Percentiles rank a stretch among this genome's conserved stretches.
phyloP scores from a whole-genome alignment of 2,329 filamentous ascomycete genomes.

The Monosporascus sp. region DNA sequence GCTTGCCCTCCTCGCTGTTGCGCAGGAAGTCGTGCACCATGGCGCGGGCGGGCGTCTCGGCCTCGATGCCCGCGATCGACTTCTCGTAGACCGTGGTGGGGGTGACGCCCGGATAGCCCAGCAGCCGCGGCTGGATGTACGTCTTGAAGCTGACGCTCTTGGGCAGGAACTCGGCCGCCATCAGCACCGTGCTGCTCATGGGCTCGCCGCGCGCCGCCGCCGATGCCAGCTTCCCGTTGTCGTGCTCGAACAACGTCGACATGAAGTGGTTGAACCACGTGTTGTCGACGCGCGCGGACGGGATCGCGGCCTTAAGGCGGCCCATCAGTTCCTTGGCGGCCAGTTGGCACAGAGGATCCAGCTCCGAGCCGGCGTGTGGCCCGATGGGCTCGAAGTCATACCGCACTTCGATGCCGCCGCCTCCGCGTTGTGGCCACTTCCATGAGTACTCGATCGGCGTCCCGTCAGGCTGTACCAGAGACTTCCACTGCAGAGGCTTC shows the following conservation, averaged over 20 bases:
- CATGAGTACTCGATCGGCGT: conserved; percentile 8
- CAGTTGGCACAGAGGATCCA: conserved; percentile 2
- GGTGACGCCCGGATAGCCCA: conserved; percentile 1
- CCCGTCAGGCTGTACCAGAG: conserved; percentile 2
- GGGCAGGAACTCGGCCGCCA: conserved; percentile 4
- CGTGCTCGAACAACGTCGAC: conserved; percentile 6
- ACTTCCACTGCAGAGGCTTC: conserved; percentile 1
- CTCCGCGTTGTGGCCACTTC: conserved; percentile 4
- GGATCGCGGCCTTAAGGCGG: not conserved
- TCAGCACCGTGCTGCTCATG: conserved; percentile 1
- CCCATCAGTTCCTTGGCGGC: conserved; percentile 2
- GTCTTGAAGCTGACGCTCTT: conserved; percentile 5
- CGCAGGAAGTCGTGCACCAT: conserved; percentile 3
- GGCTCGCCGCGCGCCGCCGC: not conserved
- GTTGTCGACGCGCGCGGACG: conserved; percentile 1
- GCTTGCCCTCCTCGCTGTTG: conserved; percentile 2
- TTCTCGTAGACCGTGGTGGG: not conserved
- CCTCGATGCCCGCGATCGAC: conserved; percentile 1
- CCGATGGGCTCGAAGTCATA: conserved; percentile 7
- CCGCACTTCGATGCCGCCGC: conserved; percentile 1
- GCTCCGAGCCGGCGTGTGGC: conserved; percentile 1
- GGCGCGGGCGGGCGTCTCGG: not conserved
- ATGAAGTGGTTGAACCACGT: conserved; percentile 5
- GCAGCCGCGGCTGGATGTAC: conserved; percentile 2
- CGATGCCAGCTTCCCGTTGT: conserved; percentile 3